Conservation (phyloP, 2,329 filamentous ascomycete species). For the Cylindrodendrum hubeiense region DNA sequence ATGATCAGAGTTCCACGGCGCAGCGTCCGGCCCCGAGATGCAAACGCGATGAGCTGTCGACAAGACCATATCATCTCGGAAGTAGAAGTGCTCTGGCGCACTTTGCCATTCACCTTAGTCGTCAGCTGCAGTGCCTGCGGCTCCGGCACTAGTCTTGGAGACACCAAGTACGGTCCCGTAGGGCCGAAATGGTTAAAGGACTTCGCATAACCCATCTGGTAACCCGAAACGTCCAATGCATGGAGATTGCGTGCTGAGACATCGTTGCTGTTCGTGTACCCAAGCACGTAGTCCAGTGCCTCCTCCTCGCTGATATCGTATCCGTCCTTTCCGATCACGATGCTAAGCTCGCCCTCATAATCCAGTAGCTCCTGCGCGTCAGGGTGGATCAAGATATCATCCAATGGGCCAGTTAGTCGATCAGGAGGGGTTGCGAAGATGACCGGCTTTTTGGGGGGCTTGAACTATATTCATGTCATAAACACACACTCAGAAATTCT, state of each 20-base stretch:
- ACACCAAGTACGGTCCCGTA: conserved; percentile 13
- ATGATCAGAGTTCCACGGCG: conserved; percentile 23
- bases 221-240: conserved; percentile 14
- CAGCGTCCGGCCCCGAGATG: conserved; percentile 13
- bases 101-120: conserved; percentile 17
- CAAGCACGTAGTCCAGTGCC: conserved; percentile 62
- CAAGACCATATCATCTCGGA: conserved; percentile 19
- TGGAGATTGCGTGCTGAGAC: conserved; percentile 50
- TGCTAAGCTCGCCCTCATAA: conserved; percentile 60
- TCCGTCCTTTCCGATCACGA: conserved; percentile 62
- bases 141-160: conserved; percentile 10
- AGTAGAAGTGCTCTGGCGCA: conserved; percentile 17
- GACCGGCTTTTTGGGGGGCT: conserved; percentile 15
- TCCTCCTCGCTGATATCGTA: conserved; percentile 59
- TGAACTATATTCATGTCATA: not conserved
- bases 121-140: conserved; percentile 14
- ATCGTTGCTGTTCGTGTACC: conserved; percentile 67
- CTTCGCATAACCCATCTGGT: conserved; percentile 20
- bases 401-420: conserved; percentile 8
- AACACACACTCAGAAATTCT: no score
- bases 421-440: conserved; percentile 16
- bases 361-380: conserved; percentile 42
- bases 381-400: conserved; percentile 18
- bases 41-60: conserved; percentile 18
- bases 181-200: conserved; percentile 20